Percentiles rank a stretch among this genome's conserved stretches.
phyloP scores from a whole-genome alignment of 345 rosid genomes.

The Rhizophora mangle region DNA sequence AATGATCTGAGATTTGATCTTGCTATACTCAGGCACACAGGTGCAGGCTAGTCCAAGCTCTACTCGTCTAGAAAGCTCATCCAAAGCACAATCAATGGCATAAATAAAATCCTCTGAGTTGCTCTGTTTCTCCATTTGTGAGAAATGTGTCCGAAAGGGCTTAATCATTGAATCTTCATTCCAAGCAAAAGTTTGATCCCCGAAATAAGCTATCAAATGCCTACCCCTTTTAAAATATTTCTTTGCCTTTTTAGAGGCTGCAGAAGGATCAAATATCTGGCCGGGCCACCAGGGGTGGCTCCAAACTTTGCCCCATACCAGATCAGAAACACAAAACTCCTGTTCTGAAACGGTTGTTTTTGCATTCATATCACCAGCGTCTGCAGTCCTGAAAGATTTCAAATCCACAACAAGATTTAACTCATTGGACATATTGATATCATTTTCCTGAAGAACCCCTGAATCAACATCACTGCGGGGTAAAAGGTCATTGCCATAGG shows the following conservation, averaged over 20 bases:
- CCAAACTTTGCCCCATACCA: constrained; percentile 88
- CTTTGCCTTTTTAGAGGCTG: constrained; percentile 52
- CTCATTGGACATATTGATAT: constrained; percentile 2
- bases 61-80: constrained; percentile 67
- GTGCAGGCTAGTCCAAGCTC: constrained; percentile 71
- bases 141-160: constrained; percentile 56
- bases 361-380: constrained; percentile 3
- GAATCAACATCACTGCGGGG: constrained; percentile 1
- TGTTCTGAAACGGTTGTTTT: constrained; percentile 7
- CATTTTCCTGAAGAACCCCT: constrained; percentile 6
- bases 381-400: constrained; percentile 5
- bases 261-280: constrained; percentile 57
- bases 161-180: constrained; percentile 55
- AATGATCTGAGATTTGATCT: constrained; percentile 46
- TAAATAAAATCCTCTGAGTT: constrained; percentile 36
- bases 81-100: constrained; percentile 69
- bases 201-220: constrained; percentile 60
- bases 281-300: constrained; percentile 99
- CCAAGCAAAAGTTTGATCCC: constrained; percentile 77
- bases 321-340: constrained; percentile 43
- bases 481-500: background rate
- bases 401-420: constrained; percentile 25
- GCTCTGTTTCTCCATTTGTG: constrained; percentile 62
- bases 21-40: constrained; percentile 47
- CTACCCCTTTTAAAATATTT: constrained; percentile 54